Evolutionary conservation across 2,329 filamentous ascomycete genomes (phyloP), one percentile per base, ranked within the genome.

Genomic region (Plectosphaerella sp.): DNA sequence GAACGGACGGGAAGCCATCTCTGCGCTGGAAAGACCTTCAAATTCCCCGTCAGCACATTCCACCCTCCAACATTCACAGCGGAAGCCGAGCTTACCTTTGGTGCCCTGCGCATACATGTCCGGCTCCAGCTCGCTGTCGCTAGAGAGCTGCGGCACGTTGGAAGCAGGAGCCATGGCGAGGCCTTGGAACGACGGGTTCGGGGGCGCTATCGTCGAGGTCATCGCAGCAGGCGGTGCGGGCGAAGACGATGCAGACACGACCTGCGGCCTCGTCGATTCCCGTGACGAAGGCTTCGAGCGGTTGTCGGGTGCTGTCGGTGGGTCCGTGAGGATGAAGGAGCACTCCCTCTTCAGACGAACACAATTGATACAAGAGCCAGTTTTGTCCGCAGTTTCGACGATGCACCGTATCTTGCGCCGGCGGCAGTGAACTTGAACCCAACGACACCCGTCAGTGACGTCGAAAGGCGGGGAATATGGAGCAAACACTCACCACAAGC

Each of bases 311-410:
- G 67, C 54, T 24, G 80, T 82, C 59, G 83, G 80, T 65, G 91
- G 89, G 58, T 96, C 91, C 20, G 97, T 92, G 1, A 92, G 89
- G 61, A 86, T 89, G 71, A 96, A 97, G 65, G 88, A 90, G 71
- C 93, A 97, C 58, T 96, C 91, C 64, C 96, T 97, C 70, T 95
- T 95, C 64, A 97, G 74, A 46, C 91, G 85, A 62, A 96, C 96
- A 71, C 93, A 97, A 73, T 96, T 96, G 58, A 88, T 83, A 71
- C 93, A 97, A 58, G 91, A 86, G 45, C 86, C 85, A 63, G 89
- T 83, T 10, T 78, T 67, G 60, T 95, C 90, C 57, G 86, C 84
- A 47, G 83, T 78, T 9, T 89, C 84, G 43, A 90, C 79, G 49
- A 96, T 83, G 69, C 93, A 97, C 71, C 93, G 82, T 57, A 97